Evolutionary conservation across 1,284 basidiomycete species (phyloP).

Genomic region (Athelia psychrophila): DNA sequence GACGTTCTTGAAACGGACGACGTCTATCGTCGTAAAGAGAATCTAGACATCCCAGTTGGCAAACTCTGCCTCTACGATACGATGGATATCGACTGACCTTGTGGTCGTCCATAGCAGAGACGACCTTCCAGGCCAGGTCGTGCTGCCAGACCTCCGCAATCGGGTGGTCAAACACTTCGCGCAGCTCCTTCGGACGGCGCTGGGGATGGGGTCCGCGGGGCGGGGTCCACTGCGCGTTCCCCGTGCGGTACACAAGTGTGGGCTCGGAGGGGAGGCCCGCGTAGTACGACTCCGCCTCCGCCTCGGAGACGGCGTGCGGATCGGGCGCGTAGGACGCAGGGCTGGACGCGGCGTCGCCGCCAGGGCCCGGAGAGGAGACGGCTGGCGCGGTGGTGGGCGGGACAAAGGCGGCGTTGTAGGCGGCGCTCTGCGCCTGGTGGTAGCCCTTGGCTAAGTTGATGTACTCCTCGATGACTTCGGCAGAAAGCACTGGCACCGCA

Average conservation of each 20-base stretch:
- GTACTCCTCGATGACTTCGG: slow-evolving; percentile 14
- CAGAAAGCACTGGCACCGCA: slow-evolving; percentile 22
- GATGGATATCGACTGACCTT: too few relatives aligned
- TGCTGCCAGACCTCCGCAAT: too few relatives aligned
- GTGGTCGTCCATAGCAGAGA: too few relatives aligned
- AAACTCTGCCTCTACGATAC: too few relatives aligned
- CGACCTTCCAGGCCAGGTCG: neutral
- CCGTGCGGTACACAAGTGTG: slow-evolving; percentile 18
- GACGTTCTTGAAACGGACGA: too few relatives aligned
- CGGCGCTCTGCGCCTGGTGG: too few relatives aligned
- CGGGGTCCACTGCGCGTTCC: slow-evolving; percentile 18
- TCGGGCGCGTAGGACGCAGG: slow-evolving; percentile 22
- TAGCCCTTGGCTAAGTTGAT: too few relatives aligned
- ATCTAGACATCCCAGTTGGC: too few relatives aligned
- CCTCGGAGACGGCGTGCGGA: slow-evolving; percentile 20
- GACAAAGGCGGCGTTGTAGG: too few relatives aligned
- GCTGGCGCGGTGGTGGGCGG: slow-evolving; percentile 10
- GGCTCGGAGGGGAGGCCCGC: slow-evolving; percentile 20
- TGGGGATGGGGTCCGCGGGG: slow-evolving; percentile 20
- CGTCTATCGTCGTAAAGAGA: too few relatives aligned
- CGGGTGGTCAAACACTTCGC: slow-evolving; percentile 17
- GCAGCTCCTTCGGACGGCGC: slow-evolving; percentile 21
- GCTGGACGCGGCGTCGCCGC: slow-evolving; percentile 13
- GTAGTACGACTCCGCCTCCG: slow-evolving; percentile 22
- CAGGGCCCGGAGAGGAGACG: slow-evolving; percentile 18